Evolutionary conservation across 2,329 filamentous ascomycete genomes (phyloP), one percentile per base, ranked within the genome.

Genomic region (Hymenotorrendiella dingleyae): DNA sequence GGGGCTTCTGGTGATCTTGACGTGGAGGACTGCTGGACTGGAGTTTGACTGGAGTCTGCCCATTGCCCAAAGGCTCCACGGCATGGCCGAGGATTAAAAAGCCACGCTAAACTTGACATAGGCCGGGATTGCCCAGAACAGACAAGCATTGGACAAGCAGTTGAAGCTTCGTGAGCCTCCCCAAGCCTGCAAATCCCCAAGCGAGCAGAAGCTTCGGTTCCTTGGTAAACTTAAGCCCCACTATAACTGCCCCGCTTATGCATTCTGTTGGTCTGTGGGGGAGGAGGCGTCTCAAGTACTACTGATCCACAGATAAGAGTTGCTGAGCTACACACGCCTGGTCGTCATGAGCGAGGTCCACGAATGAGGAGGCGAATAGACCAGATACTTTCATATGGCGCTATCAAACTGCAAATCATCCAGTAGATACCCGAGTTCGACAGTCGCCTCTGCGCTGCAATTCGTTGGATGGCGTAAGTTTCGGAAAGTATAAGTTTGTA

Each of bases 231-330:
- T n/a, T 27, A 27, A 27, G 24, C 24, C 20, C 29, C 28, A 14
- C 35, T 39, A 16, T 5, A 16, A 14, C 28, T 19, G 27, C 14
- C 29, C 33, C 33, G 33, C 33, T 35, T 9, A 35, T 35, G 33
- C 33, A 35, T 8, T 14, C 12, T 35, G 8, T 8, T 9, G 6
- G 33, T 9, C 11, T 19, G 33, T 19, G 16, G 17, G 16, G n/a
- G n/a, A n/a, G 29, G 42, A 43, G 45, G 24, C 19, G 45, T 47
- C 47, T 46, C 45, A 44, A 37, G 21, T 48, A 21, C 41, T 34
- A 23, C 12, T 22, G 42, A 50, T 52, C 49, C 52, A 53, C 39
- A 51, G 52, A 54, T 54, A 54, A 54, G 44, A 32, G n/a, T n/a
- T n/a, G n/a, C n/a, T n/a, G n/a, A 23, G 24, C 19, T n/a, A 8